A percentile compares a stretch with the other conserved stretches of the same genome.
Conservation (phyloP, 1,139 yeast species). For the Lodderomyces beijingensis region DNA sequence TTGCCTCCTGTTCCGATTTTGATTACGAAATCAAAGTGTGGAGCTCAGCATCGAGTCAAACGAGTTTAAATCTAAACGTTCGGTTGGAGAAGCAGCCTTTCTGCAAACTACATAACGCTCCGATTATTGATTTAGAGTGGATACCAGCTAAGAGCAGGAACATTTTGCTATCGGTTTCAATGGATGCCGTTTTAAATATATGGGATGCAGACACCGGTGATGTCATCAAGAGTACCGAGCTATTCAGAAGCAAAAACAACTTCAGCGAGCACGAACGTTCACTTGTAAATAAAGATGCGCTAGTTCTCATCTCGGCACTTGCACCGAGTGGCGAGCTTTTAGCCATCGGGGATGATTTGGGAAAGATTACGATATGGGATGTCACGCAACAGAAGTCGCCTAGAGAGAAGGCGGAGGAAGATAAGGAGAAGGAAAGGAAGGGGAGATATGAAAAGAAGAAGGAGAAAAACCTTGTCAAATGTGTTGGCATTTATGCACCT, state of each 20-base stretch:
- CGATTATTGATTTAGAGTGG: slow-evolving; percentile 57
- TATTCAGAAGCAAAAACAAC: slow-evolving; percentile 22
- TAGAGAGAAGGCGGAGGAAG: no score
- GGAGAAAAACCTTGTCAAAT: slow-evolving; percentile 14
- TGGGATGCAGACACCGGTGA: slow-evolving; percentile 58
- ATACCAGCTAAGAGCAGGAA: slow-evolving; percentile 21
- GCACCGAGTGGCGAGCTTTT: slow-evolving; percentile 47
- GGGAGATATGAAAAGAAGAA: slow-evolving; percentile 8
- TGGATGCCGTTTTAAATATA: slow-evolving; percentile 66
- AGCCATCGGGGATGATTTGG: slow-evolving; percentile 63
- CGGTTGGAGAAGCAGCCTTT: slow-evolving; percentile 11
- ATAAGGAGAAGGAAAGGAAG: no score
- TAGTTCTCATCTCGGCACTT: slow-evolving; percentile 47
- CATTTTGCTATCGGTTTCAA: slow-evolving; percentile 40
- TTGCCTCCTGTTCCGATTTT: slow-evolving; percentile 69
- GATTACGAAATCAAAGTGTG: slow-evolving; percentile 71
- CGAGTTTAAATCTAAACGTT: slow-evolving; percentile 27
- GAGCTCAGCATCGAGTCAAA: slow-evolving; percentile 58
- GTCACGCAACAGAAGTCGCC: slow-evolving; percentile 15
- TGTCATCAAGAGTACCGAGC: slow-evolving; percentile 20
- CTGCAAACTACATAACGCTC: slow-evolving; percentile 44
- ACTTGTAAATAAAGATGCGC: slow-evolving; percentile 11
- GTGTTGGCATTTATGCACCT: slow-evolving; percentile 3
- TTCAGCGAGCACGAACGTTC: slow-evolving; percentile 15
- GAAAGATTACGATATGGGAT: slow-evolving; percentile 54